Evolutionary conservation across 768 basidiomycete genomes (phyloP), one percentile per base, ranked within the genome.

Genomic region (Lactarius vividus): DNA sequence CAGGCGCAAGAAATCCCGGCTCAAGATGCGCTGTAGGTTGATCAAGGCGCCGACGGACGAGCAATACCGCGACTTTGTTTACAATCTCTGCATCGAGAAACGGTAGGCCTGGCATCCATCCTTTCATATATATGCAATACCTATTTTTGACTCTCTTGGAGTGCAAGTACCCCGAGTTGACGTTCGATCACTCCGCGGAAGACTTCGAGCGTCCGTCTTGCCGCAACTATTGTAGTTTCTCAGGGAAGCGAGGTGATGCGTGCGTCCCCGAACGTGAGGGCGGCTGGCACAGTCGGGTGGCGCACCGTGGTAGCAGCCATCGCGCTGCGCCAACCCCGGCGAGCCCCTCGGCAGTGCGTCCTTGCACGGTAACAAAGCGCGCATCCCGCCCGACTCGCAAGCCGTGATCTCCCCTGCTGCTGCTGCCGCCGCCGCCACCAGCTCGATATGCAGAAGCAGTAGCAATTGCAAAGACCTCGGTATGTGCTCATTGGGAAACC

Each of bases 161-260:
- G 16, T 15, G 20, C 46, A 81, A 81, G 67, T 81, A 81, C 60
- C 77, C 79, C 1, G 74, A 77, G n/a, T 62, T 79, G 63, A 72
- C 72, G 31, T 81, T 81, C 64, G 73, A 79, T 37, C 54, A 71
- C 39, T 71, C 57, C 23, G 68, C 66, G 23, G 44, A 57, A 2
- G 33, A 49, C 6, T 81, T 80, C 59, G 62, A 69, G 26, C 86
- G 85, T 69, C 85, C 85, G 0, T 67, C 31, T 16, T 86, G 84
- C 69, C 69, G 71, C 3, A 69, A 74, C 13, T 79, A 67, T 13
- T 37, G 84, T 73, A 83, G 80, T 58, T 86, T 85, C 71, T 80
- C 67, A 71, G n/a, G n/a, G 37, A 77, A 69, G 63, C 78, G 85
- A 5, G 83, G 84, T 7, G 85, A 83, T 59, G 67, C 72, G 16